A percentile compares a stretch with the other conserved stretches of the same genome.
These are phyloP conservation scores for Ceratobasidium sp. DNA, from an alignment of 1,284 basidiomycete species.

Conservation along the genomic window DNA sequence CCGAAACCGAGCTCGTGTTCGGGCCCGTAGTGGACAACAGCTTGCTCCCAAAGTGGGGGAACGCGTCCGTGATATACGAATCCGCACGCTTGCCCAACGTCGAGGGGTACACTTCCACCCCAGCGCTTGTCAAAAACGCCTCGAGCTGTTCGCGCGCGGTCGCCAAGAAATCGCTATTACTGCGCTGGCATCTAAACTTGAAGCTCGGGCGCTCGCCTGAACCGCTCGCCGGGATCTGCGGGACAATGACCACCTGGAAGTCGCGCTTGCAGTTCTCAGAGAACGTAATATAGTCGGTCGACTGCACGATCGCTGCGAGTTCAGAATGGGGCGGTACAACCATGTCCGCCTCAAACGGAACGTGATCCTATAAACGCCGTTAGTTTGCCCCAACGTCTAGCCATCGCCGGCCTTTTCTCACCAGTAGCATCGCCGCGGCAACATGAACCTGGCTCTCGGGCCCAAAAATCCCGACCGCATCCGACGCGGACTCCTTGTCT, in stretches of 20 bases:
- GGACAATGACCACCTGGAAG: slow-evolving; percentile 88
- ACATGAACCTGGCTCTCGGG: slow-evolving; percentile 98
- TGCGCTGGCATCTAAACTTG: slow-evolving; percentile 95
- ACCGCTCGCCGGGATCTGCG: slow-evolving; percentile 72
- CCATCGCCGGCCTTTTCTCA: slow-evolving; percentile 58
- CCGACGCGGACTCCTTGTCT: slow-evolving; percentile 92
- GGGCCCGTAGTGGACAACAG: slow-evolving; percentile 80
- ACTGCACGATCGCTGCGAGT: slow-evolving; percentile 76
- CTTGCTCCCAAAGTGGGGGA: slow-evolving; percentile 97
- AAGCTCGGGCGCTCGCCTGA: slow-evolving; percentile 82
- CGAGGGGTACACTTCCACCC: slow-evolving; percentile 81
- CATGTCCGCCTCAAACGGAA: slow-evolving; percentile 98
- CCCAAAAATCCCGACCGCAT: slow-evolving; percentile 93
- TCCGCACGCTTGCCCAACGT: slow-evolving; percentile 82
- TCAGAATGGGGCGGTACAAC: slow-evolving; percentile 88
- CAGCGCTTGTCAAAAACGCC: slow-evolving; percentile 89
- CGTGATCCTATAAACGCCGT: slow-evolving; percentile 78
- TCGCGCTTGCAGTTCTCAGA: slow-evolving; percentile 93
- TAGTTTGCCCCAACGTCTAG: slow-evolving; percentile 40
- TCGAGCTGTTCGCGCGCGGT: slow-evolving; percentile 93
- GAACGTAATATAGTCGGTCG: slow-evolving; percentile 85
- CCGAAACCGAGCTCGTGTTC: slow-evolving; percentile 43
- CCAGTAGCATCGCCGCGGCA: slow-evolving; percentile 94
- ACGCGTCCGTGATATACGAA: slow-evolving; percentile 89
- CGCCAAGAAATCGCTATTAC: slow-evolving; percentile 92